These are phyloP conservation scores for Pinus tabuliformis DNA, from an alignment of 75 land plant species.

Conservation along the genomic window DNA sequence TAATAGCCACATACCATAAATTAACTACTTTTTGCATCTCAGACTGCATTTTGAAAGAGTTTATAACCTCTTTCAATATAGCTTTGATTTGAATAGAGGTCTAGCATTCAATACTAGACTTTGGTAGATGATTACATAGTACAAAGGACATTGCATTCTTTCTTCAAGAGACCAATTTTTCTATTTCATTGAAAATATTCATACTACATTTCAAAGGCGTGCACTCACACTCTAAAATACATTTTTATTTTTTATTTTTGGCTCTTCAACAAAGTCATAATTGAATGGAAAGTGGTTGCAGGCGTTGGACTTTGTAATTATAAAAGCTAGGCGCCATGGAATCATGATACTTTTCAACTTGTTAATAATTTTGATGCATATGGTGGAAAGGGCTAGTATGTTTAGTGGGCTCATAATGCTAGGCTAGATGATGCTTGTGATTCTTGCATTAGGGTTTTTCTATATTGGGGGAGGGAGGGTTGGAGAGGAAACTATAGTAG, in stretches of 20 bases:
- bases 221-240: not conserved
- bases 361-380: constrained; percentile 58
- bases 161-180: not conserved
- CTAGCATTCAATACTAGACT: not conserved
- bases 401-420: constrained; percentile 65
- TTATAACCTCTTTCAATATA: no score
- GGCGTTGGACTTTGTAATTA: constrained; percentile 67
- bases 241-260: not conserved
- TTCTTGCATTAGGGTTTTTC: no score
- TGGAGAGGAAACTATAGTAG: no score
- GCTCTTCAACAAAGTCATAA: not conserved
- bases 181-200: not conserved
- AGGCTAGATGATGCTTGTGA: constrained; percentile 7
- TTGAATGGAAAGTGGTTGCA: constrained; percentile 10
- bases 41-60: no score
- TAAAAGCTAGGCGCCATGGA: constrained; percentile 52
- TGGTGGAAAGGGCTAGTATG: constrained; percentile 77
- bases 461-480: no score
- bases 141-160: not conserved
- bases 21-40: no score
- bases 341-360: constrained; percentile 57
- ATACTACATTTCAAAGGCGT: not conserved
- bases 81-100: not conserved
- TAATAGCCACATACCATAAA: not conserved
- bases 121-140: not conserved